A percentile compares a stretch with the other conserved stretches of the same genome.
These are phyloP conservation scores for Astrocystis sublimbata DNA, from an alignment of 495 filamentous ascomycete genomes.

Conservation along the genomic window DNA sequence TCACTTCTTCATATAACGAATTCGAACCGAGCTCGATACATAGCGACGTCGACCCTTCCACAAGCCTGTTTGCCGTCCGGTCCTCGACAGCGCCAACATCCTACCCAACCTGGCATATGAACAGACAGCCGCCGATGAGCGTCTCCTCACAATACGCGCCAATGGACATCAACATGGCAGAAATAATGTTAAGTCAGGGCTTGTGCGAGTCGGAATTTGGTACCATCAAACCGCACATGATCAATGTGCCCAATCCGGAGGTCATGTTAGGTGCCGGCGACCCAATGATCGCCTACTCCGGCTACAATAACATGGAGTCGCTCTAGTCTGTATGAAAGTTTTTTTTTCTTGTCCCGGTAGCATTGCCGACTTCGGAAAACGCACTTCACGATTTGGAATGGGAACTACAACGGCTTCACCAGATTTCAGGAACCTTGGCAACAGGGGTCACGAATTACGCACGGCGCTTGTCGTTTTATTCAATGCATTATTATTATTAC, in stretches of 20 bases:
- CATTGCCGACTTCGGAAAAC: not conserved
- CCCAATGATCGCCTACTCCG: constrained; percentile 47
- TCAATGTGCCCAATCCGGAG: constrained; percentile 45
- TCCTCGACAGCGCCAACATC: constrained; percentile 31
- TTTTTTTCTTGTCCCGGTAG: not conserved
- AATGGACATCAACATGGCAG: constrained; percentile 42
- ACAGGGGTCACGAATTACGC: constrained; percentile 10
- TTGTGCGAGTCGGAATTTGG: constrained; percentile 48
- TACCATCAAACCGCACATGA: constrained; percentile 49
- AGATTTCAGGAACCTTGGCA: not conserved
- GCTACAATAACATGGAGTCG: constrained; percentile 38
- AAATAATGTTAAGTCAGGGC: constrained; percentile 44
- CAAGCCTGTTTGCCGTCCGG: constrained; percentile 32
- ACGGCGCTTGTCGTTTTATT: constrained; percentile 10
- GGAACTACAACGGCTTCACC: not conserved
- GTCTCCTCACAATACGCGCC: constrained; percentile 32
- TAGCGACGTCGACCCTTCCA: constrained; percentile 30
- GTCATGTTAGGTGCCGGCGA: constrained; percentile 54
- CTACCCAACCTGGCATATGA: constrained; percentile 39
- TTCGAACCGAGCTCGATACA: constrained; percentile 41
- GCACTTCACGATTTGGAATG: not conserved
- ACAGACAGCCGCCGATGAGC: constrained; percentile 35
- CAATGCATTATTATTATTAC: constrained; percentile 6
- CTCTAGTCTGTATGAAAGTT: constrained; percentile 26
- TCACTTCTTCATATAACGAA: constrained; percentile 40